These are phyloP conservation scores for Phytophthora megakarya DNA, from an alignment of 352 stramenopile species.

Conservation along the genomic window DNA sequence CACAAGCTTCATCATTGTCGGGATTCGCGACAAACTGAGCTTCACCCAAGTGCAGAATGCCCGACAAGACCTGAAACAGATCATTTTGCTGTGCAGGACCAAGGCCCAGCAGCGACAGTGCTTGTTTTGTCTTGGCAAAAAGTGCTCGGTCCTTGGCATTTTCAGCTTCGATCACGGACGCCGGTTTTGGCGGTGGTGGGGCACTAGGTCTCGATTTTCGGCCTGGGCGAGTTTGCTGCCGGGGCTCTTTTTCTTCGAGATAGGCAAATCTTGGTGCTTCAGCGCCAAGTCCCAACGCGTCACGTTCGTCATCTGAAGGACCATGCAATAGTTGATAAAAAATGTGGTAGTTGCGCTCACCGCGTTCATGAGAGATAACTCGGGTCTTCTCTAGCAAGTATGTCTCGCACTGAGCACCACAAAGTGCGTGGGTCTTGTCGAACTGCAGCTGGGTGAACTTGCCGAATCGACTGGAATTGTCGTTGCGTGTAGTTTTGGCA, in stretches of 20 bases:
- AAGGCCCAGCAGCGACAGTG: conserved; percentile 67
- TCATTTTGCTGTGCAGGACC: conserved; percentile 50
- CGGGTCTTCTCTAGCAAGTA: conserved; percentile 97
- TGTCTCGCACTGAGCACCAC: conserved; percentile 92
- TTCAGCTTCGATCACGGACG: conserved; percentile 42
- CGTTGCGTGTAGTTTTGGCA: conserved; percentile 96
- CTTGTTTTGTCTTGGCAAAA: conserved; percentile 68
- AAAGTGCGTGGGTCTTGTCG: conserved; percentile 68
- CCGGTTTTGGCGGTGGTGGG: conserved; percentile 10
- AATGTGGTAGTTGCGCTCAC: conserved; percentile 97
- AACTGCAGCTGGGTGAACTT: conserved; percentile 98
- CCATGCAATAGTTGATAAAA: conserved; percentile 92
- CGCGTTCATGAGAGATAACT: conserved; percentile 89
- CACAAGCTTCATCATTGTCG: conserved; percentile 66
- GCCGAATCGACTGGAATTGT: conserved; percentile 96
- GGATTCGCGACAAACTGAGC: conserved; percentile 49
- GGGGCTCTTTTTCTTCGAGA: conserved; percentile 44
- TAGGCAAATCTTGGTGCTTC: conserved; percentile 52
- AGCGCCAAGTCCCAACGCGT: conserved; percentile 46
- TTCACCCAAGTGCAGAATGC: conserved; percentile 85
- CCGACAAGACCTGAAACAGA: conserved; percentile 71
- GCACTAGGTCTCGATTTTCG: conserved; percentile 18
- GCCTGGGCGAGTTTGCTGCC: conserved; percentile 27
- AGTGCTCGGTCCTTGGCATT: conserved; percentile 49
- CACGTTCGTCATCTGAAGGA: conserved; percentile 45